Evolutionary conservation across 306 rosid species (phyloP).

Genomic region (Sphenostylis stenocarpa): DNA sequence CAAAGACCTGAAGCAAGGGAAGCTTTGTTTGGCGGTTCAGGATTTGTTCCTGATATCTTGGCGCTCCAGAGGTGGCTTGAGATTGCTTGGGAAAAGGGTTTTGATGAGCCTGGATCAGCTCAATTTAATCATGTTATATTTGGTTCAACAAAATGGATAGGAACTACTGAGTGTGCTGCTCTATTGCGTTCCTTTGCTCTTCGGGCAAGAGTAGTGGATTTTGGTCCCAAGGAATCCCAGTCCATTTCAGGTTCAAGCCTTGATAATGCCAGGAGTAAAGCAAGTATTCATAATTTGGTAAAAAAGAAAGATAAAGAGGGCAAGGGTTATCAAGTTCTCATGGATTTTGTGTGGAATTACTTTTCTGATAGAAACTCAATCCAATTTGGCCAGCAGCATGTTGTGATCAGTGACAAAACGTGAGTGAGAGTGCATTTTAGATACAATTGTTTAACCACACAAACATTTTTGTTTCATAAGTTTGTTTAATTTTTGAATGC

Average conservation of each 20-base stretch:
- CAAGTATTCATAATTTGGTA: slow-evolving; percentile 22
- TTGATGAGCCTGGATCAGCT: slow-evolving; percentile 65
- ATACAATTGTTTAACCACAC: background rate
- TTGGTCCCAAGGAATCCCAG: slow-evolving; percentile 73
- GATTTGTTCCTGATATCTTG: slow-evolving; percentile 72
- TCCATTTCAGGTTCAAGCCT: slow-evolving; percentile 55
- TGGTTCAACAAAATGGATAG: slow-evolving; percentile 73
- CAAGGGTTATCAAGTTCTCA: slow-evolving; percentile 63
- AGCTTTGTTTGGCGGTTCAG: slow-evolving; percentile 70
- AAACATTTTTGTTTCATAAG: slow-evolving; percentile 21
- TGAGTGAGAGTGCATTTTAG: slow-evolving; percentile 35
- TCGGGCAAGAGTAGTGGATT: slow-evolving; percentile 74
- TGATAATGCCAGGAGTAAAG: slow-evolving; percentile 29
- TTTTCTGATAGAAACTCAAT: slow-evolving; percentile 52
- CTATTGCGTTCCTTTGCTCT: slow-evolving; percentile 75
- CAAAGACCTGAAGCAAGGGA: slow-evolving; percentile 58
- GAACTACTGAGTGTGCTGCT: slow-evolving; percentile 82
- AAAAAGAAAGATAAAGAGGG: slow-evolving; percentile 26
- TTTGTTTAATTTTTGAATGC: slow-evolving; percentile 30
- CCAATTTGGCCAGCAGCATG: slow-evolving; percentile 39
- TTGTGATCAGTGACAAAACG: slow-evolving; percentile 62
- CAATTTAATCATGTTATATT: slow-evolving; percentile 57
- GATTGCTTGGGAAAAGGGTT: slow-evolving; percentile 90
- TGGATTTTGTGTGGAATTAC: slow-evolving; percentile 88
- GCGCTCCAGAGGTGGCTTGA: slow-evolving; percentile 91